phyloP scores from a whole-genome alignment of 139 green algal species.

The Parachlorella kessleri region DNA sequence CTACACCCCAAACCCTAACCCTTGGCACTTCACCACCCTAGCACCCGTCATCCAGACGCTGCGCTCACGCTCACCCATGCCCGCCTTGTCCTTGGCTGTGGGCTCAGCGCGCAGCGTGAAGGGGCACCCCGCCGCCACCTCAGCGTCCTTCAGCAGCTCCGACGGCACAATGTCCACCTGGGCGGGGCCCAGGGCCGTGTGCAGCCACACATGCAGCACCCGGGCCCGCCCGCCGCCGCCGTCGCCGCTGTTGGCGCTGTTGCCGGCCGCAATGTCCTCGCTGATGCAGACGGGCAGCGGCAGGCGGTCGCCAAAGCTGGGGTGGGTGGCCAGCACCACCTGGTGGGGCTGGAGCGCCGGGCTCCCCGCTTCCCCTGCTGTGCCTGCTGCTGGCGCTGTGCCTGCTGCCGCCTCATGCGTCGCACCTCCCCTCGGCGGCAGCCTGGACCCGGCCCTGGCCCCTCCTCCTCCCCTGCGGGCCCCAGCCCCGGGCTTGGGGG shows the following conservation, averaged over 20 bases:
- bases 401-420: too few relatives aligned
- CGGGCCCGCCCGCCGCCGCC: not conserved
- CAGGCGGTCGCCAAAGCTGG: not conserved
- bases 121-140: not conserved
- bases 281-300: too few relatives aligned
- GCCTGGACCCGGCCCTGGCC: not conserved
- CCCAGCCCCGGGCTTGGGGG: not conserved
- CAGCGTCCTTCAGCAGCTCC: conserved; percentile 19
- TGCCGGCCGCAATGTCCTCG: too few relatives aligned
- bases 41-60: too few relatives aligned
- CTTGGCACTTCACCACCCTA: too few relatives aligned
- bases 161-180: conserved; percentile 1
- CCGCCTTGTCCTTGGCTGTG: not conserved
- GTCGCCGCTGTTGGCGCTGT: not conserved
- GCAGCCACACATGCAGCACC: conserved; percentile 21
- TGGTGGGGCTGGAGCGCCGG: not conserved
- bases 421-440: too few relatives aligned
- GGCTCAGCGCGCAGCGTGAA: not conserved
- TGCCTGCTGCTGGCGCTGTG: too few relatives aligned
- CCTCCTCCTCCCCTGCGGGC: too few relatives aligned
- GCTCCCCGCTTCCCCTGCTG: too few relatives aligned
- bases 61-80: not conserved
- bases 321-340: conserved; percentile 9
- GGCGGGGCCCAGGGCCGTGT: conserved; percentile 21
- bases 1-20: too few relatives aligned